Evolutionary conservation across 1,139 yeast species (phyloP).

Genomic region (Geotrichum bryndzae): DNA sequence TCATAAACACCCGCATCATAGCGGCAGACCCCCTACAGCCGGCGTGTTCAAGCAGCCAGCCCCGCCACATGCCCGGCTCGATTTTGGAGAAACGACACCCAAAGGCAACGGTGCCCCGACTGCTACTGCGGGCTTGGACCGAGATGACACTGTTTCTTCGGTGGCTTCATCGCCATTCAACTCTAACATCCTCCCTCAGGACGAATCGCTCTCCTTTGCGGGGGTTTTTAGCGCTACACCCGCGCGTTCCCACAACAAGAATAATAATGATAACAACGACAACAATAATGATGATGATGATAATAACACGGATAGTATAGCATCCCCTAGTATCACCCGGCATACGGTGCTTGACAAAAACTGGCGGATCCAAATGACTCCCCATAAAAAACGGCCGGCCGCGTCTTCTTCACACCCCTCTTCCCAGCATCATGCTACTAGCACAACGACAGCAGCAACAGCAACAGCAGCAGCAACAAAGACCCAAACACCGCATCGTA

Average conservation of each 20-base stretch:
- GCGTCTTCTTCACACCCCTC: neutral
- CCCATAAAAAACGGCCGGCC: constrained; percentile 18
- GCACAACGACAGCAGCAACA: neutral
- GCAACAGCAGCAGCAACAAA: neutral
- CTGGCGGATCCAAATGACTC: constrained; percentile 37
- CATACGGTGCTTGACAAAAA: constrained; percentile 36
- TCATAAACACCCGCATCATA: neutral
- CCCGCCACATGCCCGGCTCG: neutral
- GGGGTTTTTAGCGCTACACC: neutral
- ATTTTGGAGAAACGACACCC: neutral
- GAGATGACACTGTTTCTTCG: neutral
- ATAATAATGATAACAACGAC: too few relatives aligned
- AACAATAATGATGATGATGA: neutral
- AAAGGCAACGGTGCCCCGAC: neutral
- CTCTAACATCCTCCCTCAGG: constrained; percentile 17
- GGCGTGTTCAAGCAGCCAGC: neutral
- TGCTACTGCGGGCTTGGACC: neutral
- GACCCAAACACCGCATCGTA: constrained; percentile 2
- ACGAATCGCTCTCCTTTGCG: constrained; percentile 1
- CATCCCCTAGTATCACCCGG: constrained; percentile 23
- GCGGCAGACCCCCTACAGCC: neutral
- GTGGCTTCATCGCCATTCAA: constrained; percentile 15
- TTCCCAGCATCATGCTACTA: neutral
- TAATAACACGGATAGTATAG: neutral
- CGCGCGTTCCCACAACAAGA: neutral